Evolutionary conservation across 129 eudicot species (phyloP), one percentile per base, ranked within the genome.

Genomic region (Apium graveolens): DNA sequence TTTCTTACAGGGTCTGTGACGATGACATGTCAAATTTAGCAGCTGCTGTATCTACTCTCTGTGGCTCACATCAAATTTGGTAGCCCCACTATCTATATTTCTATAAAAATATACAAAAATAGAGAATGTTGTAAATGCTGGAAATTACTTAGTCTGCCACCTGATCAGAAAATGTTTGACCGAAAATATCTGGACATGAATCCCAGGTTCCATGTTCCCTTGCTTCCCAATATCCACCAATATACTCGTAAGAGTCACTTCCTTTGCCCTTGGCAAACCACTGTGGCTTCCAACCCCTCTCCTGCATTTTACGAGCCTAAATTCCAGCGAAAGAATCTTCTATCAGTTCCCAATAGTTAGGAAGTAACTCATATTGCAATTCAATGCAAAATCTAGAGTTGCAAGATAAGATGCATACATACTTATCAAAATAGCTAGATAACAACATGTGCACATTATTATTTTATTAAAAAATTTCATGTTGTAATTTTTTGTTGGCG

Each of bases 201-300:
- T 88, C 92, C 99, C 99, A 96, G 72, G 82, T 86, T 31, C 87
- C 88, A 78, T 77, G 76, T 83, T 96, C 91, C 77, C 97, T 86
- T 60, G 99, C 94, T 85, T 96, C 99, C 99, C 99, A 96, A 81
- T 96, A 96, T 24, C 99, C 99, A 37, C 99, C 99, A 12, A 83
- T 80, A 73, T 86, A 96, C 69, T 88, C 89, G 73, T 86, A 92
- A 17, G 85, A 82, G 78, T 88, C 91, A 16, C 89, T 82, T 73
- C 81, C 89, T 82, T 90, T 87, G 60, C 89, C 92, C 84, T 92
- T 91, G 1, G 91, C 89, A 79, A 95, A 95, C 98, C 98, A 95
- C 84, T 80, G 87, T 5, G 98, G 97, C 81, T 88, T 88, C 98
- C 98, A 95, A 18, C 98, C 98, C 70, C 90, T 82, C 82, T 95